phyloP scores from a whole-genome alignment of 768 basidiomycete genomes.

The Tricholoma sp. region DNA sequence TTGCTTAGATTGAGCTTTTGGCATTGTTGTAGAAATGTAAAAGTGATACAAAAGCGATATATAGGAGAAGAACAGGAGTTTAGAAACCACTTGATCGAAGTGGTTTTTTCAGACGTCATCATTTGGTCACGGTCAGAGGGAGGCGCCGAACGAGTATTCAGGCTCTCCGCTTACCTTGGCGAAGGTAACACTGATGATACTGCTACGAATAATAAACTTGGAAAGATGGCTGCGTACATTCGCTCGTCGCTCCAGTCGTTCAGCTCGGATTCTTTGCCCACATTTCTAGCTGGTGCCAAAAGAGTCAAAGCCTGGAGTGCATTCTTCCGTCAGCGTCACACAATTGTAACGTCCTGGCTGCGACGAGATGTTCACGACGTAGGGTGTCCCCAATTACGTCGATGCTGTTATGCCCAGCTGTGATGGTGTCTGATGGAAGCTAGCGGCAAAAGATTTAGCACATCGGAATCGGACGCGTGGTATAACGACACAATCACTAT shows the following conservation, averaged over 20 bases:
- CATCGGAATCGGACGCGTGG: no score
- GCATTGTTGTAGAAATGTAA: no score
- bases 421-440: background rate
- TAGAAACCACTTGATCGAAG: no score
- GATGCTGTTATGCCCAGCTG: no score
- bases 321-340: conserved; percentile 27
- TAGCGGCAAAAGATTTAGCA: no score
- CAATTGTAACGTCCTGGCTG: conserved; percentile 29
- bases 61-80: no score
- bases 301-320: conserved; percentile 30
- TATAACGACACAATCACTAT: no score
- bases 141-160: conserved; percentile 17
- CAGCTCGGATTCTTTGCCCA: conserved; percentile 11
- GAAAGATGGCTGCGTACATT: conserved; percentile 20
- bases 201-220: conserved; percentile 8
- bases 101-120: no score
- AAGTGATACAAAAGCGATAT: no score
- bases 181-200: conserved; percentile 15
- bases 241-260: conserved; percentile 20
- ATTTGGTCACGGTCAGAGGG: no score
- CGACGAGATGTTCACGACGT: conserved; percentile 4
- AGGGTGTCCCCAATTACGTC: no score
- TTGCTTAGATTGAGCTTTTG: no score
- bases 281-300: conserved; percentile 23
- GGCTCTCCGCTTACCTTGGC: conserved; percentile 28